Conservation (phyloP, 257 asterid genomes). For the Ballota nigra region DNA sequence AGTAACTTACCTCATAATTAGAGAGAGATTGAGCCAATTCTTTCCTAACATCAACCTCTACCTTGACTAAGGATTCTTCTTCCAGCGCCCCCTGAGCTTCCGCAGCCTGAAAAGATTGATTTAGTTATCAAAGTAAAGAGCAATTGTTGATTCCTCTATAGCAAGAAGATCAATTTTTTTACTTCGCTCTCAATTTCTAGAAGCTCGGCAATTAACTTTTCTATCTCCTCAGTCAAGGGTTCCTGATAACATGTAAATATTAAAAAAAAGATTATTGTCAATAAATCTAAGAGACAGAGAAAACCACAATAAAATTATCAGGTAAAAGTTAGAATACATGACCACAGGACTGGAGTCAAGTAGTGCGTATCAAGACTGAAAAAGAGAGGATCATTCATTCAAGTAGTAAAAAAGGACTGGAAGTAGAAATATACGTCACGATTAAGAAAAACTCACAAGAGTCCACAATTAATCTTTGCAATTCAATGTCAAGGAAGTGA, state of each 20-base stretch:
- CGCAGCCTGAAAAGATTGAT: slow-evolving; percentile 25
- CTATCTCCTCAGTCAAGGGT: slow-evolving; percentile 85
- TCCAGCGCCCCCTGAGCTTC: too few relatives aligned
- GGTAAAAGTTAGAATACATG: background rate
- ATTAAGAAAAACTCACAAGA: background rate
- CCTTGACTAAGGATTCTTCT: too few relatives aligned
- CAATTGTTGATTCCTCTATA: background rate
- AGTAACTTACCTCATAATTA: too few relatives aligned
- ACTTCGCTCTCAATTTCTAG: slow-evolving; percentile 88
- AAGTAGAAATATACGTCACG: background rate
- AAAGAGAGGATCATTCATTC: background rate
- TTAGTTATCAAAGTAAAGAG: slow-evolving; percentile 15
- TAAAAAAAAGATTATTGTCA: background rate
- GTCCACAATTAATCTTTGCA: background rate
- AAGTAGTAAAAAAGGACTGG: background rate
- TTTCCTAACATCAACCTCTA: too few relatives aligned
- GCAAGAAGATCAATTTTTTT: slow-evolving; percentile 19
- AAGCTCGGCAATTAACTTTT: slow-evolving; percentile 84
- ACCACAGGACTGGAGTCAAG: background rate
- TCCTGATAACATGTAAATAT: slow-evolving; percentile 42
- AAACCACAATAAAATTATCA: background rate
- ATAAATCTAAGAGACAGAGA: too few relatives aligned
- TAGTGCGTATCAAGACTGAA: background rate
- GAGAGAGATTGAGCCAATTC: too few relatives aligned
- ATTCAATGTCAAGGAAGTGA: too few relatives aligned